phyloP scores from a whole-genome alignment of 805 yeast genomes.

The Metschnikowia dekortorum region DNA sequence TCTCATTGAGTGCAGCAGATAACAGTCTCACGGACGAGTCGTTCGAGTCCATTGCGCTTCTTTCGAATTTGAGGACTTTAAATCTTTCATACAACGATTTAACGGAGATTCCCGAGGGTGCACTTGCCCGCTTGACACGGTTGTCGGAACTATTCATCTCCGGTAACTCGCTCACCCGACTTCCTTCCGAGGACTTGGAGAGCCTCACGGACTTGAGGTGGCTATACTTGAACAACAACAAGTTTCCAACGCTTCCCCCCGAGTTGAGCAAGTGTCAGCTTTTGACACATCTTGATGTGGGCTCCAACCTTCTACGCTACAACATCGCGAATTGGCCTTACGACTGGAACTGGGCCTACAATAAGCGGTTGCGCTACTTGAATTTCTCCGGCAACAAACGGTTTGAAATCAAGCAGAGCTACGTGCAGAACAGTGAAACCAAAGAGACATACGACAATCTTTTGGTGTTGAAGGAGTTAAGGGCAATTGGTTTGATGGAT shows the following conservation, averaged over 20 bases:
- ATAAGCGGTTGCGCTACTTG: constrained; percentile 66
- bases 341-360: constrained; percentile 97
- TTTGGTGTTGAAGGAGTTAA: constrained; percentile 57
- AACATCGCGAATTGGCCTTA: constrained; percentile 92
- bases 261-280: constrained; percentile 68
- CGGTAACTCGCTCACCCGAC: constrained; percentile 72
- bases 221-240: constrained; percentile 75
- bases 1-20: constrained; percentile 67
- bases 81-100: constrained; percentile 83
- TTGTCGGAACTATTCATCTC: constrained; percentile 69
- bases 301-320: constrained; percentile 84
- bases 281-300: constrained; percentile 77
- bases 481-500: constrained; percentile 85
- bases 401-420: constrained; percentile 75
- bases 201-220: constrained; percentile 52
- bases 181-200: constrained; percentile 85
- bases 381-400: constrained; percentile 92
- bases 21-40: constrained; percentile 77
- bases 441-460: constrained; percentile 67
- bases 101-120: constrained; percentile 76
- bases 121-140: constrained; percentile 49
- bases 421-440: constrained; percentile 50
- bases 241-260: constrained; percentile 80
- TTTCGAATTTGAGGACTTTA: constrained; percentile 54
- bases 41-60: constrained; percentile 60